phyloP scores from a whole-genome alignment of 345 rosid genomes.

The Conringia planisiliqua region DNA sequence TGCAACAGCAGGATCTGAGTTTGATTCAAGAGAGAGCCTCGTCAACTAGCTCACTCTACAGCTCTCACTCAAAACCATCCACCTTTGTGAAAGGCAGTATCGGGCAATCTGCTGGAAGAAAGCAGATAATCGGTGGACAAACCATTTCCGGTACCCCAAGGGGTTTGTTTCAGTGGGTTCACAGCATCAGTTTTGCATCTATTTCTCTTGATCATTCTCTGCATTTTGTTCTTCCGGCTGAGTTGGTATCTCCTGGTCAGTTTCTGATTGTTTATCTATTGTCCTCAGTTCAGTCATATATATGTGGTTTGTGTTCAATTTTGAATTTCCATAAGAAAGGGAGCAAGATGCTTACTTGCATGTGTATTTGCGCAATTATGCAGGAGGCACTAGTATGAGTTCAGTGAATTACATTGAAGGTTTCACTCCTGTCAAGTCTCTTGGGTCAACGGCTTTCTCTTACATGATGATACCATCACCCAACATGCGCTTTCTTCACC shows the following conservation, averaged over 20 bases:
- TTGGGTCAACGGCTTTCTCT: slow-evolving; percentile 77
- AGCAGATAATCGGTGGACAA: slow-evolving; percentile 75
- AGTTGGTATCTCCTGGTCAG: slow-evolving; percentile 73
- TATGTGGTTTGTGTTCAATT: background rate
- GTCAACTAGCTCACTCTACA: slow-evolving; percentile 76
- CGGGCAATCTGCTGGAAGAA: slow-evolving; percentile 75
- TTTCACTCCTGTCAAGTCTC: slow-evolving; percentile 87
- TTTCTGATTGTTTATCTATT: background rate
- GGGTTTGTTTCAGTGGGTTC: slow-evolving; percentile 96
- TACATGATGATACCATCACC: slow-evolving; percentile 93
- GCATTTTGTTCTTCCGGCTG: slow-evolving; percentile 74
- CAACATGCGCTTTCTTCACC: slow-evolving; percentile 92
- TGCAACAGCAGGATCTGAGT: slow-evolving; percentile 91
- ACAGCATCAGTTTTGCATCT: slow-evolving; percentile 88
- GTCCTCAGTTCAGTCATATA: background rate
- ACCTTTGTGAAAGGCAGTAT: slow-evolving; percentile 85
- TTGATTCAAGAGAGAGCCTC: slow-evolving; percentile 91
- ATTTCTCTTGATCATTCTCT: slow-evolving; percentile 83
- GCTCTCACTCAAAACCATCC: slow-evolving; percentile 77
- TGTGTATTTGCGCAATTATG: slow-evolving; percentile 16
- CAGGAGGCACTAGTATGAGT: slow-evolving; percentile 56
- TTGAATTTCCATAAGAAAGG: background rate
- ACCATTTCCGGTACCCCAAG: slow-evolving; percentile 60
- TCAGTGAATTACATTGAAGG: slow-evolving; percentile 74
- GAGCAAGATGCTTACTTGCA: slow-evolving; percentile 5